These are phyloP conservation scores for Puya raimondii DNA, from an alignment of 176 grass and related monocot genomes.

Conservation along the genomic window DNA sequence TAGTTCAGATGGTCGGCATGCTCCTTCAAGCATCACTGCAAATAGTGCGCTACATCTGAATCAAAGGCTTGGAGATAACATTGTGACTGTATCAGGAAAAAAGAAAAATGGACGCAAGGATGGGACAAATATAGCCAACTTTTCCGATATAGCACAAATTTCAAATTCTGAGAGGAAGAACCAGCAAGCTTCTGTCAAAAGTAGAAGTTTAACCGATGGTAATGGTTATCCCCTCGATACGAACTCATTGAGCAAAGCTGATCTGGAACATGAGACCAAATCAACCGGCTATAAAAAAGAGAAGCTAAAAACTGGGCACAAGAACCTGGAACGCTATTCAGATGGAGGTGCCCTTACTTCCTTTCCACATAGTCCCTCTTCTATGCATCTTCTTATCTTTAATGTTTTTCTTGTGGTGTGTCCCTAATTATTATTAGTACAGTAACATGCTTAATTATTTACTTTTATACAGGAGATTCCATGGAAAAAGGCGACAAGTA, in stretches of 20 bases:
- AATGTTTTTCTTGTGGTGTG: slow-evolving; percentile 9
- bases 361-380: slow-evolving; percentile 4
- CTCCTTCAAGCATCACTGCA: slow-evolving; percentile 28
- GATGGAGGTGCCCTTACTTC: slow-evolving; percentile 60
- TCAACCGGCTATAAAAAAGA: slow-evolving; percentile 41
- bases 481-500: slow-evolving; percentile 51
- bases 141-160: slow-evolving; percentile 33
- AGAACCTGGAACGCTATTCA: slow-evolving; percentile 49
- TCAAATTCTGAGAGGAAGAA: slow-evolving; percentile 34
- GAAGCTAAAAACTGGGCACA: slow-evolving; percentile 55
- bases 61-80: slow-evolving; percentile 37
- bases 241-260: slow-evolving; percentile 33
- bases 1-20: slow-evolving; percentile 36
- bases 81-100: slow-evolving; percentile 16
- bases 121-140: slow-evolving; percentile 20
- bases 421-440: slow-evolving; percentile 13
- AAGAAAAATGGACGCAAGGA: slow-evolving; percentile 37
- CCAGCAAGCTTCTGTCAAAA: slow-evolving; percentile 32
- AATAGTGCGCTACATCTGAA: slow-evolving; percentile 17
- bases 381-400: slow-evolving; percentile 5
- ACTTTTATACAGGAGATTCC: slow-evolving; percentile 43
- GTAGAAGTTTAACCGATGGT: slow-evolving; percentile 31
- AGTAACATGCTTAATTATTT: slow-evolving; percentile 16
- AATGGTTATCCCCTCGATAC: slow-evolving; percentile 30
- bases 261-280: slow-evolving; percentile 27